Evolutionary conservation across 2,329 filamentous ascomycete genomes (phyloP).

Genomic region (Talaromyces verruculosus): DNA sequence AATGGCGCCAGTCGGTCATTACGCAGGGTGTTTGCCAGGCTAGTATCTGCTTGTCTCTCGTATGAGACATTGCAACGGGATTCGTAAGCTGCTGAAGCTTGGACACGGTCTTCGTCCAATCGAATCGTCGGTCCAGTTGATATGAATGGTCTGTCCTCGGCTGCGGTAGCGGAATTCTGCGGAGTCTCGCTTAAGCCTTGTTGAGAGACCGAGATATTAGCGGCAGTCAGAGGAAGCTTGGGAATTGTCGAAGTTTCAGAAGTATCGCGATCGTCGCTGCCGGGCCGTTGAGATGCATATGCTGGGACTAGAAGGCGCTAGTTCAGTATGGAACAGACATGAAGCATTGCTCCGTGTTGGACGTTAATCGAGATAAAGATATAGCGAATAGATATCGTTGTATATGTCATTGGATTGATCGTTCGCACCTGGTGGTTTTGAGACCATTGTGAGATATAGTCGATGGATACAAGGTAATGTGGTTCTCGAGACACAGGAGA

Average conservation of each 20-base stretch:
- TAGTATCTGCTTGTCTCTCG: neutral
- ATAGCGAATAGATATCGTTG: neutral
- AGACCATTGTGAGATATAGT: constrained; percentile 10
- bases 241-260: constrained; percentile 4
- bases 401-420: neutral
- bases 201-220: constrained; percentile 2
- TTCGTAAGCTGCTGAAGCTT: neutral
- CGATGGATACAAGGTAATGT: neutral
- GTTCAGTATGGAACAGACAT: constrained; percentile 11
- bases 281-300: neutral
- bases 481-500: neutral
- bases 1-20: neutral
- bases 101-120: neutral
- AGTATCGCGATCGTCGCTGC: neutral
- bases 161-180: neutral
- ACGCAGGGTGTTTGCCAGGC: neutral
- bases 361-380: neutral
- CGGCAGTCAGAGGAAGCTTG: neutral
- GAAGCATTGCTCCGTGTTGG: neutral
- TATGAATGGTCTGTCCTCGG: neutral
- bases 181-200: neutral
- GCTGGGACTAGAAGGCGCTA: constrained; percentile 10
- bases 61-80: neutral
- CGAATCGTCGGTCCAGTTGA: neutral
- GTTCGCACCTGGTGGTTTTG: constrained; percentile 10